Evolutionary conservation across 2,329 filamentous ascomycete species (phyloP), one percentile per base, ranked within the genome.

Genomic region (Colletotrichum tanaceti): DNA sequence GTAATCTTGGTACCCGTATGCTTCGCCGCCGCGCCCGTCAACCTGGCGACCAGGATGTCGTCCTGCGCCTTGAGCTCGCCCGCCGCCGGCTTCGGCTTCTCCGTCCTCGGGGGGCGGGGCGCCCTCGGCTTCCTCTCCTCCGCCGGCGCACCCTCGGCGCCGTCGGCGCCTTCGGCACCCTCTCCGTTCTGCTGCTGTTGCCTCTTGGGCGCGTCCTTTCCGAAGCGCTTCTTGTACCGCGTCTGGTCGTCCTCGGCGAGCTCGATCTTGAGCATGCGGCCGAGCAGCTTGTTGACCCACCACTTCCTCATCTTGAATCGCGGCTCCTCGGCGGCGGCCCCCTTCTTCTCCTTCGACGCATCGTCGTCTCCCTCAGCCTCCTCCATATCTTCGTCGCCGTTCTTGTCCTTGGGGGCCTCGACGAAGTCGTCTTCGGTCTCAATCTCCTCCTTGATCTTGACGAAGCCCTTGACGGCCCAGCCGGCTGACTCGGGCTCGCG

Each of bases 171-270:
- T 44, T 75, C 71, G 46, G 74, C 71, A 58, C 74, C 73, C 57
- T 70, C 72, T 50, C 74, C 75, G 44, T 72, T 73, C 70, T 73
- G 66, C 70, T 66, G 77, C 72, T 58, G 63, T 71, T 73, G 78
- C 44, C 55, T 79, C 71, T 80, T 82, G 22, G 82, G 84, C 39
- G 85, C 86, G 47, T 90, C 90, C 79, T 94, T 95, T 72, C 93
- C 92, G 76, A 92, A 98, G 1, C 96, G 89, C 85, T 98, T 99
- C 84, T 95, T 95, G 80, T 99, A 99, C 66, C 96, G 85, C 41
- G 89, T 89, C 73, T 93, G 90, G 67, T 94, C 89, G 79, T 98
- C 96, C 81, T 99, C 96, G 22, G 96, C 96, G 75, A 95, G 94
- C 79, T 99, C 95, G 78, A 96, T 90, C 77, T 95, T 93, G 73